Base-by-base conservation (phyloP, 768 basidiomycete species). In the Lactarius psammicola region DNA sequence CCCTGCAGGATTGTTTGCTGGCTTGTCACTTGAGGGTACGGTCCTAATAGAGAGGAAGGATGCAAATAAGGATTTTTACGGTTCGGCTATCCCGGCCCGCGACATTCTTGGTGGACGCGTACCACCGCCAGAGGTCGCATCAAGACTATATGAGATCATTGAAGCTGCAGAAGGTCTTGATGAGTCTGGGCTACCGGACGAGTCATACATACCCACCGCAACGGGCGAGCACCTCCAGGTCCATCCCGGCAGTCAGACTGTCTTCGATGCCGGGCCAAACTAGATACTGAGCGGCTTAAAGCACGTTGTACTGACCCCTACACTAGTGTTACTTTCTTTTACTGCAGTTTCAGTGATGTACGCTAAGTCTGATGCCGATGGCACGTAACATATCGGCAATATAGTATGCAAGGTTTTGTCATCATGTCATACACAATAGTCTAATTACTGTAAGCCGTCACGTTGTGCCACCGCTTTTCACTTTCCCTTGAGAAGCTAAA, bases 111-210 rank as follows among this genome's bases (percentile, higher is more conserved):
- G 90, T 59, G 96, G 96, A 42, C 88, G 89, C 23, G 95, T 98
- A 1, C 97, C 96, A 5, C 92, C 96, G n/a, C 96, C 97, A 0
- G 96, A 98, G 78, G 93, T 96, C 63, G 95, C 95, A 1, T 92
- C 90, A 36, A 83, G 83, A 69, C 75, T 98, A 69, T 98, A 98
- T 76, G 96, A 98, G 75, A 89, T 98, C 72, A 96, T 99, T 70
- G 96, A 98, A 78, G 90, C 93, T 38, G 94, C 94, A 9, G 95
- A 95, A 76, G 95, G 95, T 38, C 78, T 96, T 56, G 95, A 97
- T 74, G 95, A 97, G 79, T 78, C 80, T 0, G 87, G 87, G 3
- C 78, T 96, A 26, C 94, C 95, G 0, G 84, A 89, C 28, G 79
- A 83, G 31, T 84, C 92, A 2, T 97, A 93, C 74, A 86, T 95